These are phyloP conservation scores for Alternaria sp. DNA, from an alignment of 2,329 filamentous ascomycete species.

Conservation along the genomic window DNA sequence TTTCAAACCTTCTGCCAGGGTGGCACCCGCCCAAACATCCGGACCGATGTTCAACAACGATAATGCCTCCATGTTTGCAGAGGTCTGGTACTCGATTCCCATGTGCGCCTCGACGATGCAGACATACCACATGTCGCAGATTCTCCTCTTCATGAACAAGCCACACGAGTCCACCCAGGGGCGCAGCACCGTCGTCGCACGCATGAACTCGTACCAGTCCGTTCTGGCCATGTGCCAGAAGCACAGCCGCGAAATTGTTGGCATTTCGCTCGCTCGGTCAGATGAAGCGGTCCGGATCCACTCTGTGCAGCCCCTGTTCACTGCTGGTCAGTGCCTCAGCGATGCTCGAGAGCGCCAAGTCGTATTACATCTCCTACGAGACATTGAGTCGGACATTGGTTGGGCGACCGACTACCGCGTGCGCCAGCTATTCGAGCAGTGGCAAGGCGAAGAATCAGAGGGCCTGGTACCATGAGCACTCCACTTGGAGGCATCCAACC, in stretches of 20 bases:
- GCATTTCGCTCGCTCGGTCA: constrained; percentile 63
- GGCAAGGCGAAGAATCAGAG: constrained; percentile 47
- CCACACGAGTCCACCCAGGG: constrained; percentile 62
- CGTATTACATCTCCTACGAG: constrained; percentile 62
- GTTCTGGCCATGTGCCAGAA: constrained; percentile 61
- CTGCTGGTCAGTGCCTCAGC: constrained; percentile 66
- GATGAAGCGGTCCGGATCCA: constrained; percentile 64
- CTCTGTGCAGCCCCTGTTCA: constrained; percentile 65
- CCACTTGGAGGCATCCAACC: constrained; percentile 1
- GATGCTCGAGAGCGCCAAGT: constrained; percentile 61
- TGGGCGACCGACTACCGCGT: constrained; percentile 69
- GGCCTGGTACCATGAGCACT: constrained; percentile 25
- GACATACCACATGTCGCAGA: constrained; percentile 68
- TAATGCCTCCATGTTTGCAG: constrained; percentile 54
- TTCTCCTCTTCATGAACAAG: constrained; percentile 66
- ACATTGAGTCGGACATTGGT: constrained; percentile 67
- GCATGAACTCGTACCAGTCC: constrained; percentile 63
- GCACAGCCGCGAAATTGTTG: constrained; percentile 67
- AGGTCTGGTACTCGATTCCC: constrained; percentile 68
- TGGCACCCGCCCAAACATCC: constrained; percentile 47
- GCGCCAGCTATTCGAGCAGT: constrained; percentile 59
- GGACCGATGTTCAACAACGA: constrained; percentile 28
- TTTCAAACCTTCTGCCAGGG: constrained; percentile 63
- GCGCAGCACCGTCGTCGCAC: constrained; percentile 59
- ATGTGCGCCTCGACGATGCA: constrained; percentile 72